Percentiles rank a stretch among this genome's conserved stretches.
Conservation (phyloP, 768 basidiomycete species). For the Xerocomus brunneocitrinus region DNA sequence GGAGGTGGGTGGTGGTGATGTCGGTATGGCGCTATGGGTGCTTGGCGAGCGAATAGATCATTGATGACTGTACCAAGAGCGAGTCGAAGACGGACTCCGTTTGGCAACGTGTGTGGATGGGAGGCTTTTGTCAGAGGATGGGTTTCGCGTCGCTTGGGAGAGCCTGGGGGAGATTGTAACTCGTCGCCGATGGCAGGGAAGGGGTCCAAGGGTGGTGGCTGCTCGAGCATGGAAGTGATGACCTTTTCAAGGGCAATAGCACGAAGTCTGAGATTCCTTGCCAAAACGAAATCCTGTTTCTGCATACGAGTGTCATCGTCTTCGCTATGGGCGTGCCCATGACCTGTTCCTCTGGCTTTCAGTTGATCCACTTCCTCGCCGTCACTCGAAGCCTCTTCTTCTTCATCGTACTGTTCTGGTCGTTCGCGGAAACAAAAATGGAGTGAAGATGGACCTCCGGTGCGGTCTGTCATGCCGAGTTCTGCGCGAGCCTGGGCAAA, state of each 20-base stretch:
- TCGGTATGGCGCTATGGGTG: conserved; percentile 39
- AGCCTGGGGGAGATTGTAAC: conserved; percentile 46
- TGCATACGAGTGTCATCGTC: conserved; percentile 56
- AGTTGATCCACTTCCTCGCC: conserved; percentile 49
- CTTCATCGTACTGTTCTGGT: conserved; percentile 75
- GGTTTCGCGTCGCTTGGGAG: conserved; percentile 37
- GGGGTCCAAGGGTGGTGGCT: conserved; percentile 63
- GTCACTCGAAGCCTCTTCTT: conserved; percentile 61
- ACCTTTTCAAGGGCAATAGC: conserved; percentile 84
- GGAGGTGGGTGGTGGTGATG: conserved; percentile 34
- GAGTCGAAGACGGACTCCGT: conserved; percentile 74
- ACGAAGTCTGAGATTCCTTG: conserved; percentile 60
- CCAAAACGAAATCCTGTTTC: conserved; percentile 58
- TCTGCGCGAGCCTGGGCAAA: conserved; percentile 83
- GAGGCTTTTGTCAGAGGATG: conserved; percentile 26
- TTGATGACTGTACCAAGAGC: conserved; percentile 75
- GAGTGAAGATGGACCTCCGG: conserved; percentile 58
- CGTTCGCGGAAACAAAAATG: conserved; percentile 62
- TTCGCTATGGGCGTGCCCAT: conserved; percentile 45
- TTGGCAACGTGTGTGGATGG: conserved; percentile 65
- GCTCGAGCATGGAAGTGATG: conserved; percentile 73
- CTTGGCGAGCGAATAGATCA: conserved; percentile 73
- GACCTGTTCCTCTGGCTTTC: conserved; percentile 48
- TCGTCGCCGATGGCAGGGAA: conserved; percentile 46
- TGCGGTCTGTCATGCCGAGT: conserved; percentile 79